Base-by-base conservation (phyloP, 139 green algal species). In the Eudorina sp. region DNA sequence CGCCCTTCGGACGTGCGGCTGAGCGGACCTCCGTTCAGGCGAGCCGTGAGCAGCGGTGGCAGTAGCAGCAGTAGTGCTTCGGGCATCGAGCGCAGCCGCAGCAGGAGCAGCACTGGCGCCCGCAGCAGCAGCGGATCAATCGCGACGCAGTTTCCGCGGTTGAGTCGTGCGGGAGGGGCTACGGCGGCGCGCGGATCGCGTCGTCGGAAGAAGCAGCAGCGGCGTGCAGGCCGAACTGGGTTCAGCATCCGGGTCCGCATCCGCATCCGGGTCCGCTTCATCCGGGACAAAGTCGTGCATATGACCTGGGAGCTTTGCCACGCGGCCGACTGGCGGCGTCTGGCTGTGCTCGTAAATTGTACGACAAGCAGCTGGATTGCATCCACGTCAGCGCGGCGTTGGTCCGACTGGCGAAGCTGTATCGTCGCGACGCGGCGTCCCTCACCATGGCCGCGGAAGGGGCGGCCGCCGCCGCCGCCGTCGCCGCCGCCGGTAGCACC, bases 381-480 rank as follows among this genome's bases (percentile, higher is more conserved):
- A 80, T 91, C 23, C 90, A 91, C 70, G 60, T 91, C 23, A 62
- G 75, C 34, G 87, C 90, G 3, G 83, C 84, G 36, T 72, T 89
- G 25, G 83, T 88, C 21, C 83, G 84, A 60, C 87, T 93, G 38
- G 90, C 84, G 16, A 48, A 74, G 69, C 81, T 91, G 58, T 45
- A 88, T 53, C 43, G 45, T 9, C 1, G 38, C 0, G 51, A 66
- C 41, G 55, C 75, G 3, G 0, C 40, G 69, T 38, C 51, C 5
- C 43, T 87, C n/a, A 48, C 55, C 3, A 2, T 41, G 45, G 2
- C 40, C 25, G 70, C 8, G 36, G 18, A 51, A 18, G 68, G 34
- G 27, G 36, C 48, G 38, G 66, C 48, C 36, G 36, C 48, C 31
- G 68, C 43, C 31, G 43, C 34, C 1, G n/a, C 43, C 4, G 11